Base-by-base conservation (phyloP, 768 basidiomycete species). In the Russula lepida region DNA sequence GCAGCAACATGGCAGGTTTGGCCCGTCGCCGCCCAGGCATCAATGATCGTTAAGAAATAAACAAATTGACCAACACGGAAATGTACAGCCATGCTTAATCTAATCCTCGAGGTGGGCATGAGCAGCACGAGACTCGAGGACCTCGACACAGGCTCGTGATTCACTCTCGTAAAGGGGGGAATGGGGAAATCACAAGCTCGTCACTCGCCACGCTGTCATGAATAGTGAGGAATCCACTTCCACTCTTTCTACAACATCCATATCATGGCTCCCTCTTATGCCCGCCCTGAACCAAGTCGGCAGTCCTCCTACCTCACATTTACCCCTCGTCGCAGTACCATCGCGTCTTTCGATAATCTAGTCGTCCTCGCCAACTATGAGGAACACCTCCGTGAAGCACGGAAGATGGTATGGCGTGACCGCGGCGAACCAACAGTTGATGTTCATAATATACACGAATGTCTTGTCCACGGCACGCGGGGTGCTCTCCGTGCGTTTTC, bases 351-450 rank as follows among this genome's bases (percentile, higher is more conserved):
- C 66, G 89, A 92, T 69, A 90, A 89, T 69, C 76, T 94, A 4
- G 85, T 91, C n/a, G 88, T 87, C 19, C 78, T 94, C 57, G 92
- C 90, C 6, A 91, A 92, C 72, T 84, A 88, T 71, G 86, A 90
- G 70, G 88, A 92, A 62, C 77, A 82, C 2, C 75, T 92, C 41
- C 79, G 74, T 63, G 84, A 84, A 54, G 88, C 90, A 1, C 79
- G 87, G 55, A 89, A 84, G 71, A 86, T 92, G 71, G 81, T 93
- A 2, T 90, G 90, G 88, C 78, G 88, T 19, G 87, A 91, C 68
- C 76, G 80, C 62, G 89, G 91, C 4, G 84, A 92, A 71, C 86
- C 84, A n/a, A 86, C 85, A 1, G 82, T 78, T 0, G 85, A 89
- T 63, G 69, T 94, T 25, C 71, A 78, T 32, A 81, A 80, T 52